Evolutionary conservation across 306 rosid genomes (phyloP), one percentile per base, ranked within the genome.

Genomic region (Phaseolus lunatus): DNA sequence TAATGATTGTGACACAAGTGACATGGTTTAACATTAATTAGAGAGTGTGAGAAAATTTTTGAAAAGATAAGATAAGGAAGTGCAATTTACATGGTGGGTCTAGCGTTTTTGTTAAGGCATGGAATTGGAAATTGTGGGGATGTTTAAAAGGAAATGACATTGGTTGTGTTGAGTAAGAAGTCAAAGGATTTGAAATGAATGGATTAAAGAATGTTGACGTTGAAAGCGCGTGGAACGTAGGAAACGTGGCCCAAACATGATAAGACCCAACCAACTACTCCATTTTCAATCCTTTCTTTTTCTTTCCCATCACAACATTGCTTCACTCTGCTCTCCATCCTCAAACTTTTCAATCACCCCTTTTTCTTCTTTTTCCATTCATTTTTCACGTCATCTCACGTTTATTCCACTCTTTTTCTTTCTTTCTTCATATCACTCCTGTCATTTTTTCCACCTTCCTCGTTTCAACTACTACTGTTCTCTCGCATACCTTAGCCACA

Each of bases 261-360:
- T 4, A 23, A 24, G 73, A 62, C 83, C 47, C 49, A 50, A 49
- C 53, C 5, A 48, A 48, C 66, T 70, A 43, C n/a, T 67, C 75
- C 20, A 31, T 9, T 65, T 65, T 76, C 73, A 2, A 61, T 75
- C 53, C 53, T 66, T 23, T 49, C 41, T 37, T 0, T 6, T 7
- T 1, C 44, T 39, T 8, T 39, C 12, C 12, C 26, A 27, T 20
- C 50, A 67, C 31, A 39, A 53, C 8, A 26, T n/a, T 57, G 20
- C 18, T 10, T 58, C 62, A 44, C 48, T 49, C 9, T 78, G 2
- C 23, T 48, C 10, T 43, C 26, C 37, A 35, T 8, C 44, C 73
- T 79, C 83, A 79, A n/a, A 68, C 59, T 68, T 67, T 67, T 68
- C 50, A 41, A 78, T 19, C 19, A 78, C 69, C 22, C n/a, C 1